Evolutionary conservation across 257 asterid species (phyloP), one percentile per base, ranked within the genome.

Genomic region (Solanum paucissectum): DNA sequence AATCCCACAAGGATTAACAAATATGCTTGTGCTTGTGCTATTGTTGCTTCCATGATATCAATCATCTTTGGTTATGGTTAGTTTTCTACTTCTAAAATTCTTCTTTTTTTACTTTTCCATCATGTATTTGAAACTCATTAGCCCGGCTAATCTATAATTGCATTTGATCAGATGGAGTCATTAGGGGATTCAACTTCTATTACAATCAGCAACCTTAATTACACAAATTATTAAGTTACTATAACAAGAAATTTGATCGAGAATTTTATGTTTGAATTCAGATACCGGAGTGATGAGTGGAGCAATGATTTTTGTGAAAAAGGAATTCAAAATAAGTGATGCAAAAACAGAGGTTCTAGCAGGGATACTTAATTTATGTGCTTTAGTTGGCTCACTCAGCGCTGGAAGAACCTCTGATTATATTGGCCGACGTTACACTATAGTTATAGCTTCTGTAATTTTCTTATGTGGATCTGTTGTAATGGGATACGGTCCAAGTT

Each of bases 221-320:
- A 8, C 11, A 40, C 44, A 2, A 40, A 8, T 92, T 4, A 46
- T 46, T 46, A 13, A 46, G 20, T 46, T 46, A 46, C 58, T 46
- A 46, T 46, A 12, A 46, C 58, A 46, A 46, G 58, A 46, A 46
- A 13, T 46, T 55, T 55, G 64, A 3, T 55, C 40, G 33, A 81
- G 20, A 81, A 29, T 32, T 82, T 82, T 82, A 49, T 29, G 38
- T 23, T 68, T 85, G 11, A 21, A 87, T 85, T 72, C 89, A 95
- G 98, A 95, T 75, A 95, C 98, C 3, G 98, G 98, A 8, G 98
- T 95, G 84, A 93, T 95, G 93, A 95, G 98, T 83, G 98, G 98
- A 71, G 98, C 98, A 74, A 93, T 95, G 95, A 91, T 95, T 12
- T 95, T 91, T 85, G 94, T 95, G 36, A 93, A 92, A 79, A 93